Evolutionary conservation across 2,329 filamentous ascomycete species (phyloP).

Genomic region (Grosmannia clavigera): DNA sequence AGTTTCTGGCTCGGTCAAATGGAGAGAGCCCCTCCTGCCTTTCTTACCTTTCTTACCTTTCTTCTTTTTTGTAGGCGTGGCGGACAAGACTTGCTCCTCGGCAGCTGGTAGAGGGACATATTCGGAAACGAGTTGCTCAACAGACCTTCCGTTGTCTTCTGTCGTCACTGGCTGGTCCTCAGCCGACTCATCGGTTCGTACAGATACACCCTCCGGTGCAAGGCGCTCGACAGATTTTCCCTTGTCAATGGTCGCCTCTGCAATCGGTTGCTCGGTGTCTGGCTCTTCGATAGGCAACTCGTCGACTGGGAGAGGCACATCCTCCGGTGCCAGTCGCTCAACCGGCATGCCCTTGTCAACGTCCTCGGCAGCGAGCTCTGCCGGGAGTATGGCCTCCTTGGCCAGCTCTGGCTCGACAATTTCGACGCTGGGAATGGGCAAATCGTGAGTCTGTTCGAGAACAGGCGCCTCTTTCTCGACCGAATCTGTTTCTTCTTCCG

Average conservation of each 20-base stretch:
- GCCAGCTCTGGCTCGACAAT: neutral
- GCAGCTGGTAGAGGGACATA: neutral
- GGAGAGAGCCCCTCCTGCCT: neutral
- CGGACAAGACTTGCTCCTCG: neutral
- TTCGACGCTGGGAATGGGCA: neutral
- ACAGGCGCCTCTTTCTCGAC: neutral
- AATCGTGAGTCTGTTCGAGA: neutral
- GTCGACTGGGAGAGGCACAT: neutral
- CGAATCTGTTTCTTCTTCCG: neutral
- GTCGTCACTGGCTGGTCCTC: neutral
- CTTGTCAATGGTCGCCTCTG: too few species aligned
- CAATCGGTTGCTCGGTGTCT: neutral
- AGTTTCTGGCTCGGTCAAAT: neutral
- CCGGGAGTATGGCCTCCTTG: neutral
- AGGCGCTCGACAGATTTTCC: neutral
- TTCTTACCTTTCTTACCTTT: constrained; percentile 5
- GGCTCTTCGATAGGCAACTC: neutral
- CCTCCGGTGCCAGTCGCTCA: neutral
- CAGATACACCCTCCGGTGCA: neutral
- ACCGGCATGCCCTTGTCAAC: neutral
- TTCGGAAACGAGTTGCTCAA: neutral
- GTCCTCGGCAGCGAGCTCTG: neutral
- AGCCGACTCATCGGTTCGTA: neutral
- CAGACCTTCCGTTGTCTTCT: neutral
- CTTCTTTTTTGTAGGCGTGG: constrained; percentile 1